Conservation (phyloP, 2,329 filamentous ascomycete species). For the Ophiostoma quercus region DNA sequence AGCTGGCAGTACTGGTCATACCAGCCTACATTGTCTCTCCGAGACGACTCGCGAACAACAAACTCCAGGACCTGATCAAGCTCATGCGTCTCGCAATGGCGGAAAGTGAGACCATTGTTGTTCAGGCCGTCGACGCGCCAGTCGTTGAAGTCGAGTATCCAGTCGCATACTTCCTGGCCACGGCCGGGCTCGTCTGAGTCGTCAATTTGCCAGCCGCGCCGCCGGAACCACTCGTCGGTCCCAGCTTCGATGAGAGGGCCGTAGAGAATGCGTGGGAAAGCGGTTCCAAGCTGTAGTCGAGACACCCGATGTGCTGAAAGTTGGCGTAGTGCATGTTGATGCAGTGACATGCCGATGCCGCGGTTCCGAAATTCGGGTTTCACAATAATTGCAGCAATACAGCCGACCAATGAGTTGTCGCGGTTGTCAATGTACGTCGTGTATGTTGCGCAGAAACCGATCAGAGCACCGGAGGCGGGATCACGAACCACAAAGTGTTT, state of each 20-base stretch:
- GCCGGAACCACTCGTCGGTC: slow-evolving; percentile 49
- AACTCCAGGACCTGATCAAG: slow-evolving; percentile 45
- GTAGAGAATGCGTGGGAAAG: slow-evolving; percentile 54
- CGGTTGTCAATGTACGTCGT: slow-evolving; percentile 52
- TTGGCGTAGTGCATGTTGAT: slow-evolving; percentile 47
- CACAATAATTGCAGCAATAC: slow-evolving; percentile 51
- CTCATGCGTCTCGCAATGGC: slow-evolving; percentile 43
- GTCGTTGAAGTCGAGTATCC: slow-evolving; percentile 49
- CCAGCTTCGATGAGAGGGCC: slow-evolving; percentile 45
- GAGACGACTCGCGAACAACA: slow-evolving; percentile 44
- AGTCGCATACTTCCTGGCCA: slow-evolving; percentile 49
- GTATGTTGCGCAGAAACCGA: slow-evolving; percentile 58
- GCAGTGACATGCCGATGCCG: slow-evolving; percentile 51
- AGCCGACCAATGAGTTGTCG: slow-evolving; percentile 50
- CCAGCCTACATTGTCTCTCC: slow-evolving; percentile 50
- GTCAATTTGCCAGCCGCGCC: slow-evolving; percentile 50
- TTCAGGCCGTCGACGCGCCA: slow-evolving; percentile 41
- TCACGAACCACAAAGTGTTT: slow-evolving; percentile 54
- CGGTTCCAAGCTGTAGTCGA: slow-evolving; percentile 52
- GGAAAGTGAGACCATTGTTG: slow-evolving; percentile 41
- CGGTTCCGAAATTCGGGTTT: slow-evolving; percentile 42
- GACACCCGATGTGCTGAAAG: slow-evolving; percentile 48
- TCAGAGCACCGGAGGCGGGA: slow-evolving; percentile 39
- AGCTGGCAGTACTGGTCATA: slow-evolving; percentile 55
- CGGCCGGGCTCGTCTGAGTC: slow-evolving; percentile 39